Percentiles rank a stretch among this genome's conserved stretches.
These are phyloP conservation scores for Cystobasidium pallidum DNA, from an alignment of 1,284 basidiomycete genomes.

Conservation along the genomic window DNA sequence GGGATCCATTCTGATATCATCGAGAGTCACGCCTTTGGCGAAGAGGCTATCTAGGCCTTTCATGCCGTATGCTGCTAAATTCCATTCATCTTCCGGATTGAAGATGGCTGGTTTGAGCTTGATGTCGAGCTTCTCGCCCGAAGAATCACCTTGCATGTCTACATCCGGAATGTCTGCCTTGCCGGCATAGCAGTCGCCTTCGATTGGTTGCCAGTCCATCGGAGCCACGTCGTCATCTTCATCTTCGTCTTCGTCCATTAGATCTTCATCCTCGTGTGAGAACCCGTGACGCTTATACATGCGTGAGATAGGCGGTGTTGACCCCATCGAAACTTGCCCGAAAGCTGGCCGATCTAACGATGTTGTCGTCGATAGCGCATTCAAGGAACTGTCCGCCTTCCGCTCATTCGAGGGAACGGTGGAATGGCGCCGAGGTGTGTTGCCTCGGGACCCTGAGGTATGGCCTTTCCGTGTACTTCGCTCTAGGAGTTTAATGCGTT, in stretches of 20 bases:
- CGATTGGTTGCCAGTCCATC: conserved; percentile 30
- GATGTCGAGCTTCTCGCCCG: background rate
- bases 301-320: conserved; percentile 15
- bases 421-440: too few relatives aligned
- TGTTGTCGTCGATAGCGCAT: too few relatives aligned
- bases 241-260: conserved; percentile 5
- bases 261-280: conserved; percentile 8
- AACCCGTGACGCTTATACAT: conserved; percentile 26
- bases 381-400: background rate
- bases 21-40: conserved; percentile 26
- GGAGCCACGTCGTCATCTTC: background rate
- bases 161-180: background rate
- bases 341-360: conserved; percentile 2
- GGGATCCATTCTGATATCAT: background rate
- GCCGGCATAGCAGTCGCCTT: background rate
- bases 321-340: conserved; percentile 18
- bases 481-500: conserved; percentile 5
- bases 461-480: too few relatives aligned
- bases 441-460: too few relatives aligned
- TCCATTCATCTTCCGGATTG: conserved; percentile 39
- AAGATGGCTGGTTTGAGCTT: conserved; percentile 39
- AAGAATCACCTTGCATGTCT: background rate
- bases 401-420: background rate
- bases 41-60: conserved; percentile 36
- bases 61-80: conserved; percentile 26